Evolutionary conservation across 78 protist genomes (phyloP).

Genomic region (Isochrysis galbana): DNA sequence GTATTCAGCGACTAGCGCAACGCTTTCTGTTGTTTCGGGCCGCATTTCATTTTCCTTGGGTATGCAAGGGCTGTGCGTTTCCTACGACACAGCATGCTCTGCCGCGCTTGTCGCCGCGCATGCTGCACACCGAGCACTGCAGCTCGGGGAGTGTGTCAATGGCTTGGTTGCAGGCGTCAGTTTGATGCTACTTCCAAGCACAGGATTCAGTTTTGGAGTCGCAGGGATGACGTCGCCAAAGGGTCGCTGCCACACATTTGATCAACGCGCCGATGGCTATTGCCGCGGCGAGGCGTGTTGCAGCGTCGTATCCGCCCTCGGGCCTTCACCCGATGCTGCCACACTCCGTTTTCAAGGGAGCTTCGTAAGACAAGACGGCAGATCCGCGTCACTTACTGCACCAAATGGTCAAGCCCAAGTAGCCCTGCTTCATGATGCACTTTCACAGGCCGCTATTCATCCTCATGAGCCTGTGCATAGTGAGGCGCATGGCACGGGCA

Average conservation of each 20-base stretch:
- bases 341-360: not conserved
- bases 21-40: constrained; percentile 1
- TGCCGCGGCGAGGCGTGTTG: constrained; percentile 76
- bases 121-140: constrained; percentile 55
- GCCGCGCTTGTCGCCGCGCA: constrained; percentile 73
- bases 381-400: not conserved
- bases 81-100: constrained; percentile 89
- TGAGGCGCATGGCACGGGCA: constrained; percentile 9
- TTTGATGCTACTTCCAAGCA: not conserved
- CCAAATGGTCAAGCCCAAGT: not conserved
- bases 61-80: constrained; percentile 74
- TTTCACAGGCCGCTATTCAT: not conserved
- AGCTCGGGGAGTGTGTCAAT: not conserved
- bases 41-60: constrained; percentile 74
- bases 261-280: constrained; percentile 82
- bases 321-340: not conserved
- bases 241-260: constrained; percentile 74
- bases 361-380: not conserved
- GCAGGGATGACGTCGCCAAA: constrained; percentile 48
- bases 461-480: not conserved
- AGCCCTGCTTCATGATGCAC: not conserved
- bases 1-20: not conserved
- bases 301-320: not conserved
- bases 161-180: not conserved
- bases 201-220: not conserved